Percentiles rank a stretch among this genome's conserved stretches.
phyloP scores from a whole-genome alignment of 108 stramenopile genomes.

The Nannochloropsis salina region DNA sequence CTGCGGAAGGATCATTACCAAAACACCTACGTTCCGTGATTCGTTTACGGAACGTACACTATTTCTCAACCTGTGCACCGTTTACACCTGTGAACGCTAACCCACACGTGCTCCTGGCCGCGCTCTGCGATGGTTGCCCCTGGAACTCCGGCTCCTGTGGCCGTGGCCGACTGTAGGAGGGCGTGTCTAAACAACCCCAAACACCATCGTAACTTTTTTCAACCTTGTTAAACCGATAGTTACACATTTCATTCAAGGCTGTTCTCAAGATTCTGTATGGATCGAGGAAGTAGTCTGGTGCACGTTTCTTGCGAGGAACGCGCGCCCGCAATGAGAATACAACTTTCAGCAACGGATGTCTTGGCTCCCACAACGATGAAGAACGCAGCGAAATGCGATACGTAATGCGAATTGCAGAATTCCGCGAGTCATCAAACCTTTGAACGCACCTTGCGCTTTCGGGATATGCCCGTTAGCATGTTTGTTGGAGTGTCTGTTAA shows the following conservation, averaged over 20 bases:
- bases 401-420: slow-evolving; percentile 92
- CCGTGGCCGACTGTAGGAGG: not conserved
- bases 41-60: not conserved
- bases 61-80: slow-evolving; percentile 6
- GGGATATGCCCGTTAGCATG: slow-evolving; percentile 73
- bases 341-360: slow-evolving; percentile 95
- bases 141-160: not conserved
- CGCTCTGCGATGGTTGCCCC: not conserved
- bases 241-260: slow-evolving; percentile 13
- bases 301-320: slow-evolving; percentile 35
- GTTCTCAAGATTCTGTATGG: not conserved
- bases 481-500: slow-evolving; percentile 78
- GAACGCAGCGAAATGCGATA: slow-evolving; percentile 98
- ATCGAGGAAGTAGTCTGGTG: slow-evolving; percentile 31
- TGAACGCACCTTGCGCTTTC: slow-evolving; percentile 93
- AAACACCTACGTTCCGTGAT: slow-evolving; percentile 5
- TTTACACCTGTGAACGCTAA: slow-evolving; percentile 9
- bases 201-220: slow-evolving; percentile 55
- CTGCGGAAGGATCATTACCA: slow-evolving; percentile 51
- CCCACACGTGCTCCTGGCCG: slow-evolving; percentile 2
- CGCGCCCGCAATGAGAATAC: slow-evolving; percentile 53
- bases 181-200: slow-evolving; percentile 7
- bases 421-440: slow-evolving; percentile 89
- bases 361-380: slow-evolving; percentile 96
- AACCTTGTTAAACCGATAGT: slow-evolving; percentile 28